A percentile compares a stretch with the other conserved stretches of the same genome.
These are phyloP conservation scores for Tetrastigma voinierianum DNA, from an alignment of 164 flowering plant genomes.

Conservation along the genomic window DNA sequence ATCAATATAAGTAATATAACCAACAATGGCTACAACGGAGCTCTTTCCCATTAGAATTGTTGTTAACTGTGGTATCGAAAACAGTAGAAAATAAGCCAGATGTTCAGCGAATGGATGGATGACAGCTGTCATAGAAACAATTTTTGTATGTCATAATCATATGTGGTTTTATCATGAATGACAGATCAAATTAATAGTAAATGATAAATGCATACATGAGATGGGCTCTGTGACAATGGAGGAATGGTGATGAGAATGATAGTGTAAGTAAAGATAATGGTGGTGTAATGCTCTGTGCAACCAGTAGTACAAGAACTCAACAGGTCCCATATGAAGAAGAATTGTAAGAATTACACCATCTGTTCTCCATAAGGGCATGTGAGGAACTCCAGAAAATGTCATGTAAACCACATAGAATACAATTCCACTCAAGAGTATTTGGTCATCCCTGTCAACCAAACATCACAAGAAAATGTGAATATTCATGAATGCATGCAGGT, in stretches of 20 bases:
- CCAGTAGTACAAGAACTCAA: conserved; percentile 47
- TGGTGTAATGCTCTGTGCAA: conserved; percentile 43
- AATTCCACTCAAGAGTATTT: conserved; percentile 29
- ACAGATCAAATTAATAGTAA: no score
- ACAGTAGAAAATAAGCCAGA: neutral
- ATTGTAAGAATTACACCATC: conserved; percentile 24
- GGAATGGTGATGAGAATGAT: conserved; percentile 47
- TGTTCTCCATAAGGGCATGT: conserved; percentile 32
- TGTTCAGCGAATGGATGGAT: no score
- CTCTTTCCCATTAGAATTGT: no score
- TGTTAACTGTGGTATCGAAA: no score
- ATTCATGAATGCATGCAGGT: neutral
- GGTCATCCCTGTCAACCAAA: conserved; percentile 29
- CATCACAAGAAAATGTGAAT: no score
- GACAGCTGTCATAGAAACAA: neutral
- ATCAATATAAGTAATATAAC: no score
- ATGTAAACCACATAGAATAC: conserved; percentile 13
- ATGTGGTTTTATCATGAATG: no score
- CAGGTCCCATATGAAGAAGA: conserved; percentile 33
- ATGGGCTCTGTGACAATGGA: conserved; percentile 47
- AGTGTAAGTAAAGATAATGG: conserved; percentile 43
- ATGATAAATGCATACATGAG: no score
- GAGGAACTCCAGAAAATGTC: neutral
- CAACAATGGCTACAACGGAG: no score
- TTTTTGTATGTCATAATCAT: no score